Evolutionary conservation across 805 yeast species (phyloP).

Genomic region (Teunomyces atbi): DNA sequence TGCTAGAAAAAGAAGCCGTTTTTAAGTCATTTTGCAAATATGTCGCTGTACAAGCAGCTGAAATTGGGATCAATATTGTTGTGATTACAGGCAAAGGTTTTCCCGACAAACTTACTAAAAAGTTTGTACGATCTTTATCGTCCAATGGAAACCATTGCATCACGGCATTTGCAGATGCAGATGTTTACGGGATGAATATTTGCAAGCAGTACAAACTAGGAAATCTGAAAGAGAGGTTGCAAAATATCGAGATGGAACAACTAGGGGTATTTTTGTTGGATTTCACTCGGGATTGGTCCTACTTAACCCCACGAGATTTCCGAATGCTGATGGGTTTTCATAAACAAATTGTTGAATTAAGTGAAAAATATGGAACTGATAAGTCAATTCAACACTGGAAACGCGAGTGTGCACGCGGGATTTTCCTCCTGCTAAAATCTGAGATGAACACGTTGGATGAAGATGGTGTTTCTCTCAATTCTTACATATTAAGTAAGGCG

Average conservation of each 20-base stretch:
- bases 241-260: constrained; percentile 15
- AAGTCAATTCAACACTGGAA: constrained; percentile 19
- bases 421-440: constrained; percentile 50
- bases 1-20: constrained; percentile 43
- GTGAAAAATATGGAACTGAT: background rate
- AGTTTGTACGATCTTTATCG: constrained; percentile 33
- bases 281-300: constrained; percentile 21
- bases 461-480: background rate
- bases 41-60: constrained; percentile 6
- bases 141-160: constrained; percentile 34
- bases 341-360: constrained; percentile 3
- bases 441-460: constrained; percentile 49
- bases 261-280: constrained; percentile 46
- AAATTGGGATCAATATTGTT: background rate
- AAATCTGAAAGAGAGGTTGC: constrained; percentile 6
- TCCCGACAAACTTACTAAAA: constrained; percentile 57
- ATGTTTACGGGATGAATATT: constrained; percentile 61
- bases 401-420: constrained; percentile 53
- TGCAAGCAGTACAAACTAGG: constrained; percentile 31
- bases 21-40: constrained; percentile 32
- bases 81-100: constrained; percentile 66
- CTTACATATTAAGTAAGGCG: background rate
- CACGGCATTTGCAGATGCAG: constrained; percentile 57
- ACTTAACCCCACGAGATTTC: constrained; percentile 20
- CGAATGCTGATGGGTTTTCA: constrained; percentile 16